phyloP scores from a whole-genome alignment of 2,329 filamentous ascomycete species.

The Escovopsis sp. region DNA sequence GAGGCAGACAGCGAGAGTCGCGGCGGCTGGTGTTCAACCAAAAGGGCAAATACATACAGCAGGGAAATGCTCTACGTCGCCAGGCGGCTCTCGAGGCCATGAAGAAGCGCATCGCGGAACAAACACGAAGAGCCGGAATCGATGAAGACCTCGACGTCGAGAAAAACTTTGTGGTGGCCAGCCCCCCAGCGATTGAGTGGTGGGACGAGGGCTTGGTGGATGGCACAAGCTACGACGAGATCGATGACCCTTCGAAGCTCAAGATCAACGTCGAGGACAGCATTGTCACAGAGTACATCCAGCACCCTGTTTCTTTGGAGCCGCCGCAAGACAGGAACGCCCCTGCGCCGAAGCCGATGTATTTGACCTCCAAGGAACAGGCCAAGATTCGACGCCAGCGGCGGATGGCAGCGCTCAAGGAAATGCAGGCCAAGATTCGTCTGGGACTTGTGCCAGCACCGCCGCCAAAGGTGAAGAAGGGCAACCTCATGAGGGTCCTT shows the following conservation, averaged over 20 bases:
- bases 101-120: constrained; percentile 82
- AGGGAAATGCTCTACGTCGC: constrained; percentile 75
- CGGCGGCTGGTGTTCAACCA: constrained; percentile 80
- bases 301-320: constrained; percentile 82
- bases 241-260: constrained; percentile 49
- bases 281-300: constrained; percentile 80
- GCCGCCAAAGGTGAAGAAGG: constrained; percentile 91
- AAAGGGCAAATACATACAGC: constrained; percentile 93
- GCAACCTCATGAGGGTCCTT: constrained; percentile 92
- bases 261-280: constrained; percentile 68
- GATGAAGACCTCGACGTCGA: constrained; percentile 84
- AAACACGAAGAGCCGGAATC: constrained; percentile 78
- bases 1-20: constrained; percentile 49
- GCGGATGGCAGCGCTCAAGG: constrained; percentile 84
- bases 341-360: constrained; percentile 75
- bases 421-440: constrained; percentile 90
- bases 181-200: constrained; percentile 85
- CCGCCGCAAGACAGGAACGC: constrained; percentile 79
- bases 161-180: constrained; percentile 73
- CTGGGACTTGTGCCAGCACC: constrained; percentile 80
- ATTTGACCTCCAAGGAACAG: constrained; percentile 79
- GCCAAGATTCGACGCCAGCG: constrained; percentile 81
- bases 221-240: constrained; percentile 57
- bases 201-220: constrained; percentile 85
- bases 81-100: constrained; percentile 85